A percentile compares a stretch with the other conserved stretches of the same genome.
Evolutionary conservation across 2,329 filamentous ascomycete species (phyloP).

Genomic region (Alternaria longipes): DNA sequence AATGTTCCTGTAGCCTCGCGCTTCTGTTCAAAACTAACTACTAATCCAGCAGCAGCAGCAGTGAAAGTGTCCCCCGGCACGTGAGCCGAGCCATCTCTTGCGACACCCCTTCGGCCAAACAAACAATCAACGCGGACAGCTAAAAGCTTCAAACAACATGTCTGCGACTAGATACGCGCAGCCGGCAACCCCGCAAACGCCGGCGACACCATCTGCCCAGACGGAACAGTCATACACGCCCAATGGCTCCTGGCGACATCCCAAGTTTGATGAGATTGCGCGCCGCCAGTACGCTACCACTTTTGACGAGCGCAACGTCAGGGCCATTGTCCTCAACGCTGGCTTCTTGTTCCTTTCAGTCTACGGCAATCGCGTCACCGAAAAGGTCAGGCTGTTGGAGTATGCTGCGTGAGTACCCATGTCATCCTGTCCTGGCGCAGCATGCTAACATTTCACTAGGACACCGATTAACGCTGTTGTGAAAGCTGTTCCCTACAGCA

Average conservation of each 20-base stretch:
- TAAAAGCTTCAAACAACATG: constrained; percentile 21
- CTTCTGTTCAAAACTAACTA: constrained; percentile 21
- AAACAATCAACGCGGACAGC: constrained; percentile 21
- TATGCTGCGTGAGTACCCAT: constrained; percentile 32
- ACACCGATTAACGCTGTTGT: constrained; percentile 49
- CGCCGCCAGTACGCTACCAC: constrained; percentile 78
- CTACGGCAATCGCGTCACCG: constrained; percentile 37
- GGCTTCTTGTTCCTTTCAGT: constrained; percentile 62
- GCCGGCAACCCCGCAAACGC: constrained; percentile 34
- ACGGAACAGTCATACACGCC: constrained; percentile 43
- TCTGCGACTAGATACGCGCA: constrained; percentile 28
- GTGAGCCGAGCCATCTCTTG: background rate
- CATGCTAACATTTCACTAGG: constrained; percentile 38
- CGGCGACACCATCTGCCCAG: constrained; percentile 38
- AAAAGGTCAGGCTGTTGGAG: constrained; percentile 32
- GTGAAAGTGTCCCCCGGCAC: background rate
- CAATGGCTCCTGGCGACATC: constrained; percentile 88
- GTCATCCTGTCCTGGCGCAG: background rate
- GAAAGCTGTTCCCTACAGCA: constrained; percentile 47
- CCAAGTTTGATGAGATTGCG: constrained; percentile 85
- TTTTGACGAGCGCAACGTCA: constrained; percentile 81
- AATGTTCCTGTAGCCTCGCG: constrained; percentile 10
- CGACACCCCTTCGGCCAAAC: constrained; percentile 12
- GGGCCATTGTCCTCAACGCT: constrained; percentile 73
- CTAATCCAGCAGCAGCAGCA: constrained; percentile 37